Conservation (phyloP, 495 filamentous ascomycete species). For the Parathielavia hyrcaniae region DNA sequence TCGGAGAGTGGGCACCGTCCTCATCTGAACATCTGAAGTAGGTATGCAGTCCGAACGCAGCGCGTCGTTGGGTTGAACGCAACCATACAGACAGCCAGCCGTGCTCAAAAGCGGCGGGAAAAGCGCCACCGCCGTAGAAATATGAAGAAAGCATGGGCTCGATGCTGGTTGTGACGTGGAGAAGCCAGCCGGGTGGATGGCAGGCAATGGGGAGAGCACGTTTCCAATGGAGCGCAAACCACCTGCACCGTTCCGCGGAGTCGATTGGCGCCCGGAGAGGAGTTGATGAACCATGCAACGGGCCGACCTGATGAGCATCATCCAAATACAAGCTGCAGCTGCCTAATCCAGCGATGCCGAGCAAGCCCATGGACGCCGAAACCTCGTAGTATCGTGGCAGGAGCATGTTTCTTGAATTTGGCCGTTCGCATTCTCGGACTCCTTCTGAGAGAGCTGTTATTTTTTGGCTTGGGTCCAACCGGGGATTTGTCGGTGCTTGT, state of each 20-base stretch:
- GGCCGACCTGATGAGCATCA: slow-evolving; percentile 4
- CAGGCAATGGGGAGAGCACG: neutral
- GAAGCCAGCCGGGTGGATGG: neutral
- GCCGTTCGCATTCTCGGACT: neutral
- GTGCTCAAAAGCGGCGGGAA: too few relatives aligned
- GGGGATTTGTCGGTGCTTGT: too few relatives aligned
- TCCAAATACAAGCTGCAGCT: slow-evolving; percentile 9
- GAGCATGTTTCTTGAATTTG: neutral
- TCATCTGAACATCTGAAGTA: slow-evolving; percentile 2
- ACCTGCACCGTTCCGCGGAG: neutral
- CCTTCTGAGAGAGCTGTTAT: too few relatives aligned
- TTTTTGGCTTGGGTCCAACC: too few relatives aligned
- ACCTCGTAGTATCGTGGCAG: too few relatives aligned
- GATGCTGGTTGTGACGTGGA: too few relatives aligned
- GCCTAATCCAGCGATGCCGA: slow-evolving; percentile 22
- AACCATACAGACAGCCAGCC: neutral
- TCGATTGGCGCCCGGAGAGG: neutral
- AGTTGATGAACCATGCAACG: slow-evolving; percentile 5
- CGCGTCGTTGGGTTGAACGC: neutral
- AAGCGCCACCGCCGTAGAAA: neutral
- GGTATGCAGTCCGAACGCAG: neutral
- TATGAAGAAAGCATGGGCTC: too few relatives aligned
- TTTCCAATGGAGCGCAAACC: neutral
- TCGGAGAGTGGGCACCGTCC: slow-evolving; percentile 11
- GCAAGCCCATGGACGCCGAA: slow-evolving; percentile 6